A percentile compares a stretch with the other conserved stretches of the same genome.
Conservation (phyloP, 768 basidiomycete genomes). For the Dacryopinax spathularia region DNA sequence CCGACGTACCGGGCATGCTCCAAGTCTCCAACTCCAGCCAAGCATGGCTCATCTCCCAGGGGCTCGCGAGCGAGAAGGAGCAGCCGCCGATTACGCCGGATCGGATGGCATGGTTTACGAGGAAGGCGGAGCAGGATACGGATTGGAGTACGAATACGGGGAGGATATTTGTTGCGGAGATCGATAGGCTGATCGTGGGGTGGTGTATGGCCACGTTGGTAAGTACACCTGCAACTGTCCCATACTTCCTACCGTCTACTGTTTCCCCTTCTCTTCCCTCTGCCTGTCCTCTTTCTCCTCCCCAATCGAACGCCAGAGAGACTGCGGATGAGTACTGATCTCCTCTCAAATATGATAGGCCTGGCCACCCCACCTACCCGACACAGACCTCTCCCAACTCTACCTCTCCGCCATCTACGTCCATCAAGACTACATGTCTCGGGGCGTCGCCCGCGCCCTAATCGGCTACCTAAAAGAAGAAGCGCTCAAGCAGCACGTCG, state of each 20-base stretch:
- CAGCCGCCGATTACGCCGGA: not conserved
- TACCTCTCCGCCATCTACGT: not conserved
- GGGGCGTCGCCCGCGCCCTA: not conserved
- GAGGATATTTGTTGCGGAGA: not conserved
- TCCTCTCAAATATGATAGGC: no score
- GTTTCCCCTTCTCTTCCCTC: not conserved
- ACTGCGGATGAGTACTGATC: no score
- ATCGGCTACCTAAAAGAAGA: not conserved
- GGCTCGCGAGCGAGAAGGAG: not conserved
- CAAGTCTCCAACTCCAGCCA: not conserved
- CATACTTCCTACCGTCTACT: no score
- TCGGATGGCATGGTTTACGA: not conserved
- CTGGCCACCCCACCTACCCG: not conserved
- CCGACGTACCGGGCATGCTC: not conserved
- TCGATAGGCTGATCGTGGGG: not conserved
- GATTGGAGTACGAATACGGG: not conserved
- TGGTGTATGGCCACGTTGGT: not conserved
- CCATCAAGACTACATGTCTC: not conserved
- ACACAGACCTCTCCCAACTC: not conserved
- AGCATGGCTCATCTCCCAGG: not conserved
- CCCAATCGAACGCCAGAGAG: no score
- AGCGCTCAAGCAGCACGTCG: not conserved
- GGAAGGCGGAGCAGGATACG: not conserved
- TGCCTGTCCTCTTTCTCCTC: not conserved
- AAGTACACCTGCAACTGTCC: no score